phyloP scores from a whole-genome alignment of 106 monocot species.

The Hemerocallis citrina region DNA sequence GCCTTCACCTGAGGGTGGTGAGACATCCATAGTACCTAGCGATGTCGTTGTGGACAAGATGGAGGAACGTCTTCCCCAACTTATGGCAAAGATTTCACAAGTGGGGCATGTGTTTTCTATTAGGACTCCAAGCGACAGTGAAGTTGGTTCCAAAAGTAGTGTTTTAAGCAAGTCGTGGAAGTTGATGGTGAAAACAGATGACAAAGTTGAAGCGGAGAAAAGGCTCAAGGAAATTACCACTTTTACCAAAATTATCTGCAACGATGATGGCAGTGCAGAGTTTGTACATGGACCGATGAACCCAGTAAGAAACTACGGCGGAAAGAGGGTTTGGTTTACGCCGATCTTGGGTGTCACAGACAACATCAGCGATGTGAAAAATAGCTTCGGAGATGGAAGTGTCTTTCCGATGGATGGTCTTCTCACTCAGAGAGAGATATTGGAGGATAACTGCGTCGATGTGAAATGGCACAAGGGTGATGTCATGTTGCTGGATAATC shows the following conservation, averaged over 20 bases:
- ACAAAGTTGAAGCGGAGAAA: not conserved
- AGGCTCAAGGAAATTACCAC: not conserved
- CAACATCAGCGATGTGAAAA: not conserved
- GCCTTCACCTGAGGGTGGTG: not conserved
- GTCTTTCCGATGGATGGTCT: not conserved
- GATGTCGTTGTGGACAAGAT: not conserved
- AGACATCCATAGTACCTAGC: not conserved
- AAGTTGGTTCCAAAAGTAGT: not conserved
- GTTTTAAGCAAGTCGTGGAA: not conserved
- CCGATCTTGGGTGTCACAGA: slow-evolving; percentile 4
- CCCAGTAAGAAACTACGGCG: slow-evolving; percentile 10
- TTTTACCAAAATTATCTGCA: slow-evolving; percentile 7
- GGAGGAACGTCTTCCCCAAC: not conserved
- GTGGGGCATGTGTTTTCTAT: not conserved
- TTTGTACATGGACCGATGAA: slow-evolving; percentile 17
- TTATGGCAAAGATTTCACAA: not conserved
- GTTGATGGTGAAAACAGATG: not conserved
- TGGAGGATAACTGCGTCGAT: slow-evolving; percentile 25
- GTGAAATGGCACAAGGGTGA: slow-evolving; percentile 25
- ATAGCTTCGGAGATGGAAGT: slow-evolving; percentile 6
- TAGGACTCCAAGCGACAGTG: not conserved
- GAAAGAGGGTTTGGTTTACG: slow-evolving; percentile 15
- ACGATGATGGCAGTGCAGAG: slow-evolving; percentile 17
- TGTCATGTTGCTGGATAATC: slow-evolving; percentile 23
- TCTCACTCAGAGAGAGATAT: not conserved